Conservation (phyloP, 306 rosid genomes). For the Potentilla sterilis region DNA sequence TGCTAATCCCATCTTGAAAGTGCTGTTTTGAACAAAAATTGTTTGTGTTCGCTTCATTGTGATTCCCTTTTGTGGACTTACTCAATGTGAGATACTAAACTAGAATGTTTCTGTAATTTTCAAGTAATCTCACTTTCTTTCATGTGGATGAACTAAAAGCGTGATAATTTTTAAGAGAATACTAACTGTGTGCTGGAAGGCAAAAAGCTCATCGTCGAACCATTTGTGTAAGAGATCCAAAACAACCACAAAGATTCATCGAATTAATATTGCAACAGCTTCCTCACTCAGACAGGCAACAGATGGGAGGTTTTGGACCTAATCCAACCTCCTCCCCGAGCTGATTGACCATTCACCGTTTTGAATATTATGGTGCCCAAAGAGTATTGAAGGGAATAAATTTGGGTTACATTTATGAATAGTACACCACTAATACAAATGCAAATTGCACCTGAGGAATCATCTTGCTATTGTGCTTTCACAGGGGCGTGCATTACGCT, state of each 20-base stretch:
- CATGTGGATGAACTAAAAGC: background rate
- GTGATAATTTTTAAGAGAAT: background rate
- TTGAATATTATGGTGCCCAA: background rate
- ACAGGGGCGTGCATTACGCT: background rate
- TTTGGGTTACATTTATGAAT: background rate
- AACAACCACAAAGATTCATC: background rate
- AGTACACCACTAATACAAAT: background rate
- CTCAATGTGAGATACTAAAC: background rate
- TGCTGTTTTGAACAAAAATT: conserved; percentile 14
- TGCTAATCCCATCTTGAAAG: background rate
- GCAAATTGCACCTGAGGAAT: background rate
- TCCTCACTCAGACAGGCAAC: too few relatives aligned
- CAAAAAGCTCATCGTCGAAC: background rate
- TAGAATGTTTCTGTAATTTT: background rate
- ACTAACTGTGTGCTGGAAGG: background rate
- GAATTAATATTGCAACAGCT: background rate
- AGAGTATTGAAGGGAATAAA: background rate
- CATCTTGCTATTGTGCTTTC: background rate
- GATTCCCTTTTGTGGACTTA: conserved; percentile 1
- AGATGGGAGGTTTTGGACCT: too few relatives aligned
- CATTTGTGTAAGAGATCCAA: background rate
- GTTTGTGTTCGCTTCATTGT: conserved; percentile 18
- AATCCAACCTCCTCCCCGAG: background rate
- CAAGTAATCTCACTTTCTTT: background rate
- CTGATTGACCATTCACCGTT: background rate